Percentiles rank a stretch among this genome's conserved stretches.
phyloP scores from a whole-genome alignment of 345 rosid species.

The Populus simonii region DNA sequence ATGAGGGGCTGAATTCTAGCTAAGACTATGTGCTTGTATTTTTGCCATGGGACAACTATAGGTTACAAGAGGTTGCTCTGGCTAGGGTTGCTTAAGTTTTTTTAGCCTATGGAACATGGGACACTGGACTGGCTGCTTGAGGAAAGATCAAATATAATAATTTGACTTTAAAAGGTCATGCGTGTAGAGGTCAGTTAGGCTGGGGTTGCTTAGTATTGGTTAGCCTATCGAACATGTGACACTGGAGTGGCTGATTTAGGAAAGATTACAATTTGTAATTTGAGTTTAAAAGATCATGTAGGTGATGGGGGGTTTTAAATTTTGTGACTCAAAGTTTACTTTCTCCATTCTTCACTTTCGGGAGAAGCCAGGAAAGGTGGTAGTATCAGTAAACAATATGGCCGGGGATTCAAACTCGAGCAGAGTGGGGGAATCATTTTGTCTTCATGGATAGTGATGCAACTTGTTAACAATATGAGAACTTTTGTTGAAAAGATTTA shows the following conservation, averaged over 20 bases:
- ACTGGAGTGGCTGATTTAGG: too few species aligned
- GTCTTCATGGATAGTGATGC: neutral
- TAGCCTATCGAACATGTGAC: too few species aligned
- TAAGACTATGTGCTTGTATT: constrained; percentile 17
- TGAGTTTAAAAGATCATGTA: too few species aligned
- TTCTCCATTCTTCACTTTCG: neutral
- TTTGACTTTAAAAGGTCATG: too few species aligned
- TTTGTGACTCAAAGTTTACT: neutral
- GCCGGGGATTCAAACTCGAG: neutral
- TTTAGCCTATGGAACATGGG: neutral
- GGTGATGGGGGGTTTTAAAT: neutral
- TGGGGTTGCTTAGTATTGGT: too few species aligned
- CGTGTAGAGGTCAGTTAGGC: too few species aligned
- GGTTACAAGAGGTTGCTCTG: neutral
- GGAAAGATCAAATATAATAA: too few species aligned
- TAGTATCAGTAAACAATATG: neutral
- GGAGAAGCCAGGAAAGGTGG: neutral
- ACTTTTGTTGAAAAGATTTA: neutral
- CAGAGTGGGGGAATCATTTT: neutral
- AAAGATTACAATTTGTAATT: too few species aligned
- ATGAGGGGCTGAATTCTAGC: constrained; percentile 7
- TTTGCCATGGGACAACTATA: constrained; percentile 15
- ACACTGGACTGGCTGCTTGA: too few species aligned
- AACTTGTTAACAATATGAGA: neutral
- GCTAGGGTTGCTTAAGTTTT: neutral